Evolutionary conservation across 1,284 basidiomycete species (phyloP).

Genomic region (Rhodotorula sp.): DNA sequence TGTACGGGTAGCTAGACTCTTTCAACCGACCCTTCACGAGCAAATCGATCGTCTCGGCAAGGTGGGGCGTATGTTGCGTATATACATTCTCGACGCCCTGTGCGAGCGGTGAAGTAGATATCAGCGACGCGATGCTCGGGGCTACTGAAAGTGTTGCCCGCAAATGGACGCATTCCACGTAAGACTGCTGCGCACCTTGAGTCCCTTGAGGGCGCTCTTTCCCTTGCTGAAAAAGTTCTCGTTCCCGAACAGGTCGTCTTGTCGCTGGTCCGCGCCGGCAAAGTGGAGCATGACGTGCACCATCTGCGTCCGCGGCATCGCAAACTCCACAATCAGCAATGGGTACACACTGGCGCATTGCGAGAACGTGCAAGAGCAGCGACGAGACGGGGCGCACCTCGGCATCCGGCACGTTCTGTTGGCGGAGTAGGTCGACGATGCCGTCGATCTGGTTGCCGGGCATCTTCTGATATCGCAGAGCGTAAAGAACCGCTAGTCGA

Average conservation of each 20-base stretch:
- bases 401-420: constrained; percentile 82
- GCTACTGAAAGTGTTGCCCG: background rate
- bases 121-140: background rate
- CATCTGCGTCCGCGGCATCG: constrained; percentile 56
- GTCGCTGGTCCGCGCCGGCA: constrained; percentile 90
- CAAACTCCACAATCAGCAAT: no score
- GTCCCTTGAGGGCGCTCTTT: constrained; percentile 87
- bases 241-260: constrained; percentile 95
- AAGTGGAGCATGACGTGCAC: constrained; percentile 92
- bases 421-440: constrained; percentile 76
- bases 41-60: constrained; percentile 87
- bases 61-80: constrained; percentile 93
- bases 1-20: constrained; percentile 86
- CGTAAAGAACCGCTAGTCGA: constrained; percentile 88
- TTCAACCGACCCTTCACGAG: constrained; percentile 80
- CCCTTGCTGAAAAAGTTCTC: constrained; percentile 94
- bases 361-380: background rate
- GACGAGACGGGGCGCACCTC: constrained; percentile 55
- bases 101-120: no score
- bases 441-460: constrained; percentile 76
- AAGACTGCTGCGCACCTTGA: constrained; percentile 63
- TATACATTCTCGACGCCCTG: constrained; percentile 99
- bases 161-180: background rate
- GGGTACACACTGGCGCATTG: background rate
- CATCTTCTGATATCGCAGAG: constrained; percentile 91